phyloP scores from a whole-genome alignment of 257 asterid species.

The Mitragyna speciosa region DNA sequence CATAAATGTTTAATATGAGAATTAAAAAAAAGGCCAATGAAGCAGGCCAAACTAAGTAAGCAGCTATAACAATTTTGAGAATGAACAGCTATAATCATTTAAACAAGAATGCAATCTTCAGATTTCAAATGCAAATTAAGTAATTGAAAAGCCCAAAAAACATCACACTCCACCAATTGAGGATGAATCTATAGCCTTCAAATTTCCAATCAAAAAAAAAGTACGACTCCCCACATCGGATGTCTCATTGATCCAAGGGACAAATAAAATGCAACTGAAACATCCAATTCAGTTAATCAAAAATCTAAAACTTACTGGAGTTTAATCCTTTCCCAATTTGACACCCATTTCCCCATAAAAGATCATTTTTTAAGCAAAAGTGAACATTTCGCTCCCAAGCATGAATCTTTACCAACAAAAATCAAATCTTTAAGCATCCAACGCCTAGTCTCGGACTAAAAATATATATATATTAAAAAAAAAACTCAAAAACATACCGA shows the following conservation, averaged over 20 bases:
- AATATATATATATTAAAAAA: no score
- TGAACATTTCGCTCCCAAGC: constrained; percentile 15
- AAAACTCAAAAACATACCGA: constrained; percentile 19
- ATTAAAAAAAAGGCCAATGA: not conserved
- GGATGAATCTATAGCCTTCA: not conserved
- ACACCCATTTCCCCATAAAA: constrained; percentile 14
- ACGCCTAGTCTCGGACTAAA: constrained; percentile 17
- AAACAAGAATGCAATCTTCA: not conserved
- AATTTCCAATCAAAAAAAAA: not conserved
- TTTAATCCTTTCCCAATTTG: constrained; percentile 17
- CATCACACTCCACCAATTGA: not conserved
- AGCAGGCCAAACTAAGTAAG: not conserved
- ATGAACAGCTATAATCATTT: not conserved
- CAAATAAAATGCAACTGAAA: not conserved
- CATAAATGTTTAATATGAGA: not conserved
- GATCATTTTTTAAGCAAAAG: constrained; percentile 13
- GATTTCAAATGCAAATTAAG: not conserved
- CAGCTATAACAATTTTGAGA: not conserved
- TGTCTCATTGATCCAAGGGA: not conserved
- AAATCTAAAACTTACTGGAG: not conserved
- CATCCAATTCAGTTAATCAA: constrained; percentile 7
- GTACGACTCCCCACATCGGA: not conserved
- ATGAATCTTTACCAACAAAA: constrained; percentile 7
- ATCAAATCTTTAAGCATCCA: constrained; percentile 21
- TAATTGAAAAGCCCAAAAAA: not conserved